Evolutionary conservation across 164 flowering plant species (phyloP).

Genomic region (Platanus orientalis): DNA sequence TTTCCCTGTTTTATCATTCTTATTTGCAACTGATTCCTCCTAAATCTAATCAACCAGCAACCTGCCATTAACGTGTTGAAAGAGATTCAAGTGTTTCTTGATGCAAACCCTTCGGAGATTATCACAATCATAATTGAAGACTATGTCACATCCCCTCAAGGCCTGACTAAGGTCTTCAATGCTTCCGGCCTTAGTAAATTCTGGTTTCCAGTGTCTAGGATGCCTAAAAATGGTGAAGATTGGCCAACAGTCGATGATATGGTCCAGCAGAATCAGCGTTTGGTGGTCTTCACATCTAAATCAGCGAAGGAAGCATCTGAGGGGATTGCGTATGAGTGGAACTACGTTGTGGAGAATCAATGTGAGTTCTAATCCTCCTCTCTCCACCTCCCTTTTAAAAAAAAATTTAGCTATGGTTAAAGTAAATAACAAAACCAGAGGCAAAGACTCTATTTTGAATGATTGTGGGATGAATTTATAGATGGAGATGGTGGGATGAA

Average conservation of each 20-base stretch:
- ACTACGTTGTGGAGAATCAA: conserved; percentile 76
- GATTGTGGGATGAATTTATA: conserved; percentile 17
- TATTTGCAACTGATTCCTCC: no score
- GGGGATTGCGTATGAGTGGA: conserved; percentile 89
- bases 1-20: no score
- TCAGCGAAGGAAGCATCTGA: conserved; percentile 76
- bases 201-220: conserved; percentile 80
- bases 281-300: conserved; percentile 85
- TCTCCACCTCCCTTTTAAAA: no score
- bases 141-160: conserved; percentile 68
- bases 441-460: no score
- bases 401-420: no score
- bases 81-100: conserved; percentile 59
- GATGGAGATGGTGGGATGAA: conserved; percentile 79
- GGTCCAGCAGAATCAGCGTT: conserved; percentile 65
- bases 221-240: conserved; percentile 79
- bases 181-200: conserved; percentile 74
- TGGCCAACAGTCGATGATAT: conserved; percentile 87
- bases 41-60: no score
- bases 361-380: no score
- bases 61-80: conserved; percentile 64
- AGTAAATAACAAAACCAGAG: no score
- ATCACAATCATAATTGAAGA: conserved; percentile 77
- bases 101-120: conserved; percentile 56
- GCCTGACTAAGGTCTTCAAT: conserved; percentile 66